These are phyloP conservation scores for Colletotrichum incanum DNA, from an alignment of 2,329 filamentous ascomycete genomes.

Conservation along the genomic window DNA sequence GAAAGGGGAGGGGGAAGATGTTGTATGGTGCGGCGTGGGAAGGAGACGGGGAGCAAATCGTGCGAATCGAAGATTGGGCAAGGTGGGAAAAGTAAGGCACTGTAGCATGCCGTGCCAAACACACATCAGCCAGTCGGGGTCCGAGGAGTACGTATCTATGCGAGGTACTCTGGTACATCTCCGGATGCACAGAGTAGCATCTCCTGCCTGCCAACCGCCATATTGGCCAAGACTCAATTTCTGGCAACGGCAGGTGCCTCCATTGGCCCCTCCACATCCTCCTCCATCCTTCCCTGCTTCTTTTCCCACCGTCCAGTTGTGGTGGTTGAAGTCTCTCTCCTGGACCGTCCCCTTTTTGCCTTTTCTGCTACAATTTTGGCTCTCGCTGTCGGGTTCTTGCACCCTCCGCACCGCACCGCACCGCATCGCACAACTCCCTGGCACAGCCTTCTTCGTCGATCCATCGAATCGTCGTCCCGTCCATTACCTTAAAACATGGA, in stretches of 20 bases:
- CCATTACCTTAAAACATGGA: slow-evolving; percentile 35
- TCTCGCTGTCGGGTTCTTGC: slow-evolving; percentile 19
- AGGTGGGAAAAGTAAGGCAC: neutral
- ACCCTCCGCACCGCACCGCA: slow-evolving; percentile 8
- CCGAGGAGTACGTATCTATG: slow-evolving; percentile 17
- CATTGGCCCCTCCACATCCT: neutral
- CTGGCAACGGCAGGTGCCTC: slow-evolving; percentile 21
- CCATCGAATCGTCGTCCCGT: slow-evolving; percentile 9
- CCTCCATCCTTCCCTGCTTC: slow-evolving; percentile 6
- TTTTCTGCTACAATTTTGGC: slow-evolving; percentile 11
- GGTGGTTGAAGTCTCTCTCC: neutral
- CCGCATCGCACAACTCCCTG: neutral
- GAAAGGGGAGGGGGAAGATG: neutral
- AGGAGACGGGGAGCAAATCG: neutral
- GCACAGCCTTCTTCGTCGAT: slow-evolving; percentile 22
- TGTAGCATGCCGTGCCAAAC: neutral
- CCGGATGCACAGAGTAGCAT: neutral
- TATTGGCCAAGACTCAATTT: slow-evolving; percentile 9
- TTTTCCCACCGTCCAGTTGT: too few relatives aligned
- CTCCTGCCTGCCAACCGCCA: neutral
- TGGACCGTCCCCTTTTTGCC: slow-evolving; percentile 8
- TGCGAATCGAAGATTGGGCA: neutral
- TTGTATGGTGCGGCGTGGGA: neutral
- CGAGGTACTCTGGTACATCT: neutral
- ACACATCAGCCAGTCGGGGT: slow-evolving; percentile 11